These are phyloP conservation scores for Mrakia hoshinonis DNA, from an alignment of 768 basidiomycete species.

Conservation along the genomic window DNA sequence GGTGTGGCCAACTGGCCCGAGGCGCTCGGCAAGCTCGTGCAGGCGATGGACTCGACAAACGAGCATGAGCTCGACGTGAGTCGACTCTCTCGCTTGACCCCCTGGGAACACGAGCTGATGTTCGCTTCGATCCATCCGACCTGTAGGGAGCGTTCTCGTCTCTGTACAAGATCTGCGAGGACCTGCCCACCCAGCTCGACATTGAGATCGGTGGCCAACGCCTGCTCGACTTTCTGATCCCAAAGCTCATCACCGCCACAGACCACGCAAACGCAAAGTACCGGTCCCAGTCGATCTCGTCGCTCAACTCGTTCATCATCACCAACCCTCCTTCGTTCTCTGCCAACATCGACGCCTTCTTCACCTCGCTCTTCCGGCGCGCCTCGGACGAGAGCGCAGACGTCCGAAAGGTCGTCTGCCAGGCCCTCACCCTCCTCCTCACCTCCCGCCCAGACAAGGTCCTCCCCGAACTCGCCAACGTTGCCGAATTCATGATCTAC, in stretches of 20 bases:
- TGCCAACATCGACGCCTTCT: slow-evolving; percentile 85
- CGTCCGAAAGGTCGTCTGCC: slow-evolving; percentile 90
- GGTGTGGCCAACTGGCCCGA: slow-evolving; percentile 94
- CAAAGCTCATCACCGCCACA: slow-evolving; percentile 81
- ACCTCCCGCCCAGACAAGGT: slow-evolving; percentile 90
- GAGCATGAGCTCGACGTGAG: slow-evolving; percentile 75
- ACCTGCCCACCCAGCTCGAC: slow-evolving; percentile 90
- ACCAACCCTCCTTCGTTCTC: slow-evolving; percentile 77
- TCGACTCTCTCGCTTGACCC: background rate
- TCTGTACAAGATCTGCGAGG: slow-evolving; percentile 90
- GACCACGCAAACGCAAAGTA: slow-evolving; percentile 80
- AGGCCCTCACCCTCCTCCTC: slow-evolving; percentile 84
- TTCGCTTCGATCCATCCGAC: slow-evolving; percentile 29
- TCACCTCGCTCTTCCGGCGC: slow-evolving; percentile 84
- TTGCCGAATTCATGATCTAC: slow-evolving; percentile 98
- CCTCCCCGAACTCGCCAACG: slow-evolving; percentile 88
- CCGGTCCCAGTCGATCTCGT: slow-evolving; percentile 86
- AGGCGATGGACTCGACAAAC: slow-evolving; percentile 67
- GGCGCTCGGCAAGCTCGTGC: slow-evolving; percentile 75
- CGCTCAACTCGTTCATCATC: slow-evolving; percentile 68
- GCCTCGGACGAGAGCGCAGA: slow-evolving; percentile 90
- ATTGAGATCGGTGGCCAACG: slow-evolving; percentile 86
- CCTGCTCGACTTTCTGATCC: slow-evolving; percentile 91
- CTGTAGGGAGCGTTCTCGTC: slow-evolving; percentile 81
- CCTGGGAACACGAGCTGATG: background rate